phyloP scores from a whole-genome alignment of 2,329 filamentous ascomycete genomes.

The Claviceps sp. region DNA sequence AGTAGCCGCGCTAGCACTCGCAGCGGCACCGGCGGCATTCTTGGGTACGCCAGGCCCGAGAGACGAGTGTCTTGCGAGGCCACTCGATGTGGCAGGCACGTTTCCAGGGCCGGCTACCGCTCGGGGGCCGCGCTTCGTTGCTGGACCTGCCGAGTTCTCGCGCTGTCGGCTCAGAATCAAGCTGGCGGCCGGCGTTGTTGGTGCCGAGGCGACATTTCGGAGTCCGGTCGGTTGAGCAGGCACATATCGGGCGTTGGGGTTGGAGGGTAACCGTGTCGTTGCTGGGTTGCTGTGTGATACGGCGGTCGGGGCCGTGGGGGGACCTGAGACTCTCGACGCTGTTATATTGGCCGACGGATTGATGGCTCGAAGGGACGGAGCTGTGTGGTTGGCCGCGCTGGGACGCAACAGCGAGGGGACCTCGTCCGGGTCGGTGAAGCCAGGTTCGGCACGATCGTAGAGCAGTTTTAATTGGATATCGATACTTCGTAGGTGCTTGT shows the following conservation, averaged over 20 bases:
- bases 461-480: constrained; percentile 50
- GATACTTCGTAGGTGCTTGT: constrained; percentile 49
- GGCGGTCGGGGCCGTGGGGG: constrained; percentile 14
- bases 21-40: constrained; percentile 12
- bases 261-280: constrained; percentile 28
- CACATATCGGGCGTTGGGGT: constrained; percentile 32
- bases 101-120: constrained; percentile 33
- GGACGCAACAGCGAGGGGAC: constrained; percentile 49
- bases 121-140: constrained; percentile 39
- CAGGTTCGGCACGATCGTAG: constrained; percentile 46
- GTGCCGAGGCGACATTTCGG: constrained; percentile 39
- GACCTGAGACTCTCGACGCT: constrained; percentile 8
- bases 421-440: constrained; percentile 48
- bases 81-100: constrained; percentile 39
- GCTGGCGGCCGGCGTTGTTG: constrained; percentile 45
- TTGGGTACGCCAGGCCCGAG: constrained; percentile 51
- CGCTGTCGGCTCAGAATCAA: constrained; percentile 44
- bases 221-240: constrained; percentile 29
- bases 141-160: constrained; percentile 47
- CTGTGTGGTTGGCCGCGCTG: constrained; percentile 37
- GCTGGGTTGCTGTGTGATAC: constrained; percentile 26
- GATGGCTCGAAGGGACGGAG: constrained; percentile 26
- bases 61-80: constrained; percentile 48
- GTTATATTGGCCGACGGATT: constrained; percentile 27
- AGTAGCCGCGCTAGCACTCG: neutral